phyloP scores from a whole-genome alignment of 257 asterid genomes.

The Ligustrum vulgare region DNA sequence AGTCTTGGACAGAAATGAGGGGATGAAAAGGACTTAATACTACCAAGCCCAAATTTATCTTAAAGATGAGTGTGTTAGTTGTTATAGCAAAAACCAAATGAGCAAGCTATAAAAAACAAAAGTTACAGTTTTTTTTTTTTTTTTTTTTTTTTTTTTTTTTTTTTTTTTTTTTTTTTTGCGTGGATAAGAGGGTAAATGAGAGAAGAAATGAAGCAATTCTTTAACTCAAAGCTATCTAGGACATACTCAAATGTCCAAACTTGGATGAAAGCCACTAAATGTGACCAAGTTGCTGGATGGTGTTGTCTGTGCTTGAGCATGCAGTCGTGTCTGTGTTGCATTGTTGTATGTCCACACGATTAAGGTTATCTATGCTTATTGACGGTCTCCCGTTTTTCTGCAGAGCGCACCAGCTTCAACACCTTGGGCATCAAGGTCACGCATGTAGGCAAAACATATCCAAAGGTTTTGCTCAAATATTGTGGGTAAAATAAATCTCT shows the following conservation, averaged over 20 bases:
- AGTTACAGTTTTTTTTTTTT: background rate
- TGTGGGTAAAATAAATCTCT: background rate
- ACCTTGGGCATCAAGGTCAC: conserved; percentile 59
- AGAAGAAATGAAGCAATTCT: background rate
- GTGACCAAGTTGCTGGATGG: background rate
- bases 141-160: too few species aligned
- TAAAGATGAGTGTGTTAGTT: background rate
- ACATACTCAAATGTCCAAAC: background rate
- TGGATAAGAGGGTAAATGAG: background rate
- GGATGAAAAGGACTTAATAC: background rate
- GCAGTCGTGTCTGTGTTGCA: background rate
- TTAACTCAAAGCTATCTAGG: background rate
- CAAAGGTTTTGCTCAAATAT: background rate
- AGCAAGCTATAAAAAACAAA: background rate
- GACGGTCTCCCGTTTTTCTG: conserved; percentile 26
- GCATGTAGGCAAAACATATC: conserved; percentile 37
- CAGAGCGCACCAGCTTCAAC: conserved; percentile 80
- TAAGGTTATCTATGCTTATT: conserved; percentile 3
- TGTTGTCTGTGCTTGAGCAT: background rate
- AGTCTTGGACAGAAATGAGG: background rate
- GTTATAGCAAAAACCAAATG: background rate
- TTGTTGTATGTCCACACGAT: background rate
- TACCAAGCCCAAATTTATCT: background rate
- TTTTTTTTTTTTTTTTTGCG: background rate
- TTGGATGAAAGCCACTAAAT: background rate